Conservation (phyloP, 768 basidiomycete species). For the Leucogyrophana mollusca region DNA sequence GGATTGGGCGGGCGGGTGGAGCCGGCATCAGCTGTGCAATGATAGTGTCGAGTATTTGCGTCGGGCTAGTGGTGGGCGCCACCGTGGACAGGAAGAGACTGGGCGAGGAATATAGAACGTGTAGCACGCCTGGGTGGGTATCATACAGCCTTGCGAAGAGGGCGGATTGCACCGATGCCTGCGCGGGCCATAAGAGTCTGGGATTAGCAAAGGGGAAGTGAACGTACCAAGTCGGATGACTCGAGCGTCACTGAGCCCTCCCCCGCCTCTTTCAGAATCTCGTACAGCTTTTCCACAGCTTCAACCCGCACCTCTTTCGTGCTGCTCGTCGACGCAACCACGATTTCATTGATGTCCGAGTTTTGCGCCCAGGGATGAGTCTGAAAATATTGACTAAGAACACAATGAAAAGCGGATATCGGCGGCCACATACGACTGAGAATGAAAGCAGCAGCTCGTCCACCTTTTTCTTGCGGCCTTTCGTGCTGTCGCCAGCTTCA, state of each 20-base stretch:
- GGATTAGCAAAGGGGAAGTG: neutral
- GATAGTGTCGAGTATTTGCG: conserved; percentile 20
- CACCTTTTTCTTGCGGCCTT: conserved; percentile 38
- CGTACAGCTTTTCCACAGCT: conserved; percentile 59
- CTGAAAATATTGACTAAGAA: conserved; percentile 13
- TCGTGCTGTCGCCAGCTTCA: conserved; percentile 21
- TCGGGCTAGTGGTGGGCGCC: conserved; percentile 13
- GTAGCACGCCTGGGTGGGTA: conserved; percentile 54
- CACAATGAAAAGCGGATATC: neutral
- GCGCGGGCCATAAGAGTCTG: conserved; percentile 2
- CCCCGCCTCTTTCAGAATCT: conserved; percentile 27
- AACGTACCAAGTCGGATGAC: conserved; percentile 43
- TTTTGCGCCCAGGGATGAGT: conserved; percentile 18
- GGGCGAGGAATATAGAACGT: conserved; percentile 62
- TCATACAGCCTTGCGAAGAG: conserved; percentile 73
- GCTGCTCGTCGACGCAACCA: conserved; percentile 57
- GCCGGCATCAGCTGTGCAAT: conserved; percentile 26
- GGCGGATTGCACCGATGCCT: conserved; percentile 62
- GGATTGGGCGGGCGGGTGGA: conserved; percentile 48
- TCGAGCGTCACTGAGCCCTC: conserved; percentile 18
- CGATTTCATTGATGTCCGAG: conserved; percentile 39
- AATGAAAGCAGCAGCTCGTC: conserved; percentile 61
- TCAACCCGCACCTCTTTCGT: conserved; percentile 57
- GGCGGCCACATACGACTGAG: conserved; percentile 42
- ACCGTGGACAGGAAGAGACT: conserved; percentile 40